These are phyloP conservation scores for Erigeron canadensis DNA, from an alignment of 129 eudicot species.

Conservation along the genomic window DNA sequence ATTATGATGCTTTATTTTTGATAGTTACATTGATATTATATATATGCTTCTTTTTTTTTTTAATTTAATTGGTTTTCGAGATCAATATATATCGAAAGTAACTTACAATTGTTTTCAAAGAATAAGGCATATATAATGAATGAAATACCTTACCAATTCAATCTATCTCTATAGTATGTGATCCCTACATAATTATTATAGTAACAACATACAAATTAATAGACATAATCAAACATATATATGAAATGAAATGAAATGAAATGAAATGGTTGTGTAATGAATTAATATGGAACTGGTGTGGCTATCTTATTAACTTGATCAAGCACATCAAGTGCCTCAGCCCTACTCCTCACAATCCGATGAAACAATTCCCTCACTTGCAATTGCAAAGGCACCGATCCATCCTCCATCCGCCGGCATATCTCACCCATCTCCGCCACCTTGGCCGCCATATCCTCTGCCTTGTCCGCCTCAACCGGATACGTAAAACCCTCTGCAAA, in stretches of 20 bases:
- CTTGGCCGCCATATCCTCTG: constrained; percentile 53
- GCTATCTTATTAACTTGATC: constrained; percentile 64
- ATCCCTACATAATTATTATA: not conserved
- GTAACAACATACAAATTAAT: not conserved
- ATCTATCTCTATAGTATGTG: not conserved
- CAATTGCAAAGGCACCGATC: constrained; percentile 56
- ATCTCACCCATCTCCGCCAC: constrained; percentile 71
- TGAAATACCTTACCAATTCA: too few relatives aligned
- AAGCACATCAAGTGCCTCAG: constrained; percentile 66
- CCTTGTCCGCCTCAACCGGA: constrained; percentile 71
- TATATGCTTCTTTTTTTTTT: too few relatives aligned
- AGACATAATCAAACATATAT: not conserved
- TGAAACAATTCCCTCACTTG: constrained; percentile 81
- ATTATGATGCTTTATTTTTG: not conserved
- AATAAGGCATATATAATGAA: too few relatives aligned
- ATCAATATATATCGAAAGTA: too few relatives aligned
- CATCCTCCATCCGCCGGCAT: constrained; percentile 73
- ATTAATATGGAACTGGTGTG: constrained; percentile 41
- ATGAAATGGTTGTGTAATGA: too few relatives aligned
- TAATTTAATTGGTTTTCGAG: too few relatives aligned
- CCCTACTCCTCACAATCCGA: constrained; percentile 81
- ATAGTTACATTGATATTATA: not conserved
- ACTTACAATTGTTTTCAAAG: too few relatives aligned
- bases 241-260: not conserved
- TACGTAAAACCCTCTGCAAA: constrained; percentile 54